Conservation (phyloP, 768 basidiomycete species). For the Tremella fuciformis region DNA sequence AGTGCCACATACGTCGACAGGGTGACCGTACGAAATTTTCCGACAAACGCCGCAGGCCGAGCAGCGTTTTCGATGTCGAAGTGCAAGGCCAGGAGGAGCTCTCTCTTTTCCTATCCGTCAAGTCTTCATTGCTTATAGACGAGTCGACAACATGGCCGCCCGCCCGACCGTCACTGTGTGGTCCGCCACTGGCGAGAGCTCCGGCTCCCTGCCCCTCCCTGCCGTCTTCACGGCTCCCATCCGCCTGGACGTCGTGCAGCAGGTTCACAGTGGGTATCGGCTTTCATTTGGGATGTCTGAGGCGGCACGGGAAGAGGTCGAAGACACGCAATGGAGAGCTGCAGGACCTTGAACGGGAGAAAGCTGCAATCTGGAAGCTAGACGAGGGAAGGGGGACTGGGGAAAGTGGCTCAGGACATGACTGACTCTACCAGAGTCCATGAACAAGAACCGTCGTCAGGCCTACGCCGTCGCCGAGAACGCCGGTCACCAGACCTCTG, state of each 20-base stretch:
- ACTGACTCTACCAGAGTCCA: conserved; percentile 66
- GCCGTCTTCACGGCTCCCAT: conserved; percentile 98
- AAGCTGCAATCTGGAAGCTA: neutral
- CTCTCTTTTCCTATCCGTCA: conserved; percentile 11
- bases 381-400: neutral
- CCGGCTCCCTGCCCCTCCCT: conserved; percentile 84
- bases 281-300: no score
- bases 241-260: conserved; percentile 94
- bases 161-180: conserved; percentile 86
- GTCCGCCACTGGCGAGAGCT: conserved; percentile 74
- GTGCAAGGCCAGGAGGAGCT: conserved; percentile 3
- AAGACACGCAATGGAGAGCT: neutral
- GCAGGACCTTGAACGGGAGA: neutral
- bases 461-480: conserved; percentile 95
- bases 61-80: neutral
- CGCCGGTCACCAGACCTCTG: conserved; percentile 97
- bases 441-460: conserved; percentile 97
- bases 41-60: no score
- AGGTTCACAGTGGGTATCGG: conserved; percentile 88
- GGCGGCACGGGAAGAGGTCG: neutral
- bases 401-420: neutral
- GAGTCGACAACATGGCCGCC: conserved; percentile 67
- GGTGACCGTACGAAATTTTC: no score
- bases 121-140: conserved; percentile 8
- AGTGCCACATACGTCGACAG: no score